A percentile compares a stretch with the other conserved stretches of the same genome.
phyloP scores from a whole-genome alignment of 495 filamentous ascomycete species.

The Neurospora africana region DNA sequence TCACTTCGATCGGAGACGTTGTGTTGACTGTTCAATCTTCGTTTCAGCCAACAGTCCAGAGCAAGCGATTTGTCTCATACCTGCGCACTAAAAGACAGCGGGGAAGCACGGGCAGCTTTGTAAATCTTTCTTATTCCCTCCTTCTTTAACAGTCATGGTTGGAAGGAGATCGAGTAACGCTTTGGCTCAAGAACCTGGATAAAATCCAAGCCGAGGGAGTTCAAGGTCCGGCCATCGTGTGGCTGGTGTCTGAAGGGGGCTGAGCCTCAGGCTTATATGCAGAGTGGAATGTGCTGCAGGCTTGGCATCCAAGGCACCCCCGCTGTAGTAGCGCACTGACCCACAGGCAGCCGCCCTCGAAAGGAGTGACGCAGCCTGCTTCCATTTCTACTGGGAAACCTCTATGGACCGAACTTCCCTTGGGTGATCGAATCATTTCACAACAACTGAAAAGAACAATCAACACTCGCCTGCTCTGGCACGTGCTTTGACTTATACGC shows the following conservation, averaged over 20 bases:
- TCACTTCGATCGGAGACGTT: background rate
- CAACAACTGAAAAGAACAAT: background rate
- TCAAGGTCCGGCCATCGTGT: background rate
- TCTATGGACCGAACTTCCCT: background rate
- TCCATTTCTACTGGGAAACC: background rate
- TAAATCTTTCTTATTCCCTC: background rate
- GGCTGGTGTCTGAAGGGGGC: background rate
- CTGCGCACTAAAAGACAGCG: background rate
- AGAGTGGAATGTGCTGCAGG: background rate
- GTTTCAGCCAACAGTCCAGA: background rate
- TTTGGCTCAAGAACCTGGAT: background rate
- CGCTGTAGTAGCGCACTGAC: background rate
- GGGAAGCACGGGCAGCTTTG: background rate
- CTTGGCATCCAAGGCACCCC: background rate
- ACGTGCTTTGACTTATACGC: background rate
- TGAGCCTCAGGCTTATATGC: background rate
- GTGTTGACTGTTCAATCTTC: background rate
- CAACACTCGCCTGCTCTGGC: background rate
- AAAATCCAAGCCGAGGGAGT: background rate
- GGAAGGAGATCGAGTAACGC: background rate
- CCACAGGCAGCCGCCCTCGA: background rate
- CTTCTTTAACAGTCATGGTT: background rate
- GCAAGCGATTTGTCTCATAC: background rate
- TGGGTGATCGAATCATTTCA: background rate
- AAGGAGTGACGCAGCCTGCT: conserved; percentile 9